Evolutionary conservation across 352 stramenopile species (phyloP).

Genomic region (Pseudoperonospora humuli): DNA sequence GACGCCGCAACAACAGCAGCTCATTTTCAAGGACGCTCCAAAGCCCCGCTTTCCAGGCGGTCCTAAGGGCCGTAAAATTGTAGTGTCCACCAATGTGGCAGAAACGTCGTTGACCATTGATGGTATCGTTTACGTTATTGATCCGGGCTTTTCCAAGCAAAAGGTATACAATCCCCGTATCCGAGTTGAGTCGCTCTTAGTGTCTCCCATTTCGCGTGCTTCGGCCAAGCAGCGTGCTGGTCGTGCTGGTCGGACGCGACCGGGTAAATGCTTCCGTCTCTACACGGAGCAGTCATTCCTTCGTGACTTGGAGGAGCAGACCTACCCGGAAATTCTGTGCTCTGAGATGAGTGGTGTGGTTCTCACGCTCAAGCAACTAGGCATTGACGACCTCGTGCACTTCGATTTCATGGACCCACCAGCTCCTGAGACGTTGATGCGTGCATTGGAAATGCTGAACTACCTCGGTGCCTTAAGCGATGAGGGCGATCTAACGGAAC

Average conservation of each 20-base stretch:
- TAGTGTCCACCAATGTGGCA: slow-evolving; percentile 99
- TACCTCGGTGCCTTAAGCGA: slow-evolving; percentile 97
- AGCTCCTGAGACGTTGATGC: slow-evolving; percentile 96
- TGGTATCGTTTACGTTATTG: slow-evolving; percentile 99
- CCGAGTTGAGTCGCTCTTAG: slow-evolving; percentile 96
- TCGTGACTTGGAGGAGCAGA: slow-evolving; percentile 97
- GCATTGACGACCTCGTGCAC: slow-evolving; percentile 98
- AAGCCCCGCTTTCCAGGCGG: slow-evolving; percentile 77
- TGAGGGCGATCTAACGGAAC: slow-evolving; percentile 92
- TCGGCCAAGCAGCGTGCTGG: slow-evolving; percentile 90
- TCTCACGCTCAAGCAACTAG: slow-evolving; percentile 96
- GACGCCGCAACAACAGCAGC: slow-evolving; percentile 97
- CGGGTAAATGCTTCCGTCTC: slow-evolving; percentile 94
- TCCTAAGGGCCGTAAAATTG: slow-evolving; percentile 91
- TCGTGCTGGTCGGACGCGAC: slow-evolving; percentile 86
- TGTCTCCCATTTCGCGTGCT: slow-evolving; percentile 96
- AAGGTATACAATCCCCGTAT: slow-evolving; percentile 99
- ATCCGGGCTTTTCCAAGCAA: slow-evolving; percentile 99
- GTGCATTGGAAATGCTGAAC: slow-evolving; percentile 97
- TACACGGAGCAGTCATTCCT: slow-evolving; percentile 98
- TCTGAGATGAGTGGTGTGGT: slow-evolving; percentile 95
- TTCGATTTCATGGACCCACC: slow-evolving; percentile 99
- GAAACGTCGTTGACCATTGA: slow-evolving; percentile 99
- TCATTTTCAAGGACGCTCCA: slow-evolving; percentile 98
- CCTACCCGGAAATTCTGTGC: slow-evolving; percentile 98